Evolutionary conservation across 805 yeast species (phyloP).

Genomic region (Spencermartinsiella europaea): DNA sequence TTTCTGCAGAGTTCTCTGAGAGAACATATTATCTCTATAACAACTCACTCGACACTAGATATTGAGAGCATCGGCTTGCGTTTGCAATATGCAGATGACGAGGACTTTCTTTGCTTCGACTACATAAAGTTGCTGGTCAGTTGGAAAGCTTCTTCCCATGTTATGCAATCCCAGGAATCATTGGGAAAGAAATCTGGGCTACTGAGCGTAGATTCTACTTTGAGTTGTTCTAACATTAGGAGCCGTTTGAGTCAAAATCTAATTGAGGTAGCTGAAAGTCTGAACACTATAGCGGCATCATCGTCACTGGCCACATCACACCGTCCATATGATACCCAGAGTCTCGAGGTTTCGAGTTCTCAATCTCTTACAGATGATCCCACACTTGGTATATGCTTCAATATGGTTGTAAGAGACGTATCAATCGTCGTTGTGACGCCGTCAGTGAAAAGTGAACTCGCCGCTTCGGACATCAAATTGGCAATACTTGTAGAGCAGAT

Average conservation of each 20-base stretch:
- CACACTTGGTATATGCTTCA: not conserved
- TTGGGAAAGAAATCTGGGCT: constrained; percentile 7
- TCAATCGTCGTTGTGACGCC: not conserved
- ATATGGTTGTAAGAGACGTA: not conserved
- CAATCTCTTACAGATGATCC: not conserved
- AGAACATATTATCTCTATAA: constrained; percentile 10
- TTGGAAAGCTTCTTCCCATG: constrained; percentile 13
- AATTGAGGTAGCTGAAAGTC: constrained; percentile 13
- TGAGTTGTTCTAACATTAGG: constrained; percentile 21
- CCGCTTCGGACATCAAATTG: not conserved
- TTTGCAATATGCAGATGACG: constrained; percentile 27
- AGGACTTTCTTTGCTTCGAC: constrained; percentile 33
- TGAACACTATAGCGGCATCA: not conserved
- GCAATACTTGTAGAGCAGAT: not conserved
- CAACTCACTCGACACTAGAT: constrained; percentile 14
- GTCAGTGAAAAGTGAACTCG: not conserved
- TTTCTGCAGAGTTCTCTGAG: constrained; percentile 35
- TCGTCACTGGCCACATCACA: not conserved
- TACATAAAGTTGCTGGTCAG: constrained; percentile 24
- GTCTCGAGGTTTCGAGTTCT: not conserved
- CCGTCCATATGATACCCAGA: not conserved
- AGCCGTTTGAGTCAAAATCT: constrained; percentile 22
- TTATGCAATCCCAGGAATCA: constrained; percentile 12
- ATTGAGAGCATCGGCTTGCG: constrained; percentile 32
- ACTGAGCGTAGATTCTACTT: constrained; percentile 16